phyloP scores from a whole-genome alignment of 2,329 filamentous ascomycete genomes.

The Fusarium mundagurra region DNA sequence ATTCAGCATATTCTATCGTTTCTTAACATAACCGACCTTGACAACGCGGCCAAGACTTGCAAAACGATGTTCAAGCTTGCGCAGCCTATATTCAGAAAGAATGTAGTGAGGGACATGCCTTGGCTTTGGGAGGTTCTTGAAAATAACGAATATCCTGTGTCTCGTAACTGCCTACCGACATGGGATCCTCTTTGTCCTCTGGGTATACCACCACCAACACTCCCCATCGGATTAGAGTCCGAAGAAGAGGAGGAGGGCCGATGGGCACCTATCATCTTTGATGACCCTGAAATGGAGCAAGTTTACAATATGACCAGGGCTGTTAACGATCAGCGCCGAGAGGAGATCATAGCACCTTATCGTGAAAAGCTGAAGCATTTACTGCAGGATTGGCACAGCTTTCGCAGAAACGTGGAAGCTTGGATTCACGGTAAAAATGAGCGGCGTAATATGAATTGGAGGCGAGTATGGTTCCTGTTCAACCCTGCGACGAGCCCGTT shows the following conservation, averaged over 20 bases:
- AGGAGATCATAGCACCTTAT: neutral
- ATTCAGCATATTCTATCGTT: neutral
- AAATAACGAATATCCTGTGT: neutral
- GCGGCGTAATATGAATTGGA: neutral
- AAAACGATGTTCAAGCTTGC: neutral
- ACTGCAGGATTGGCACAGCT: neutral
- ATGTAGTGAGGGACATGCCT: accelerated
- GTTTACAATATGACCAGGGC: neutral
- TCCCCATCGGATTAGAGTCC: neutral
- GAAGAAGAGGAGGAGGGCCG: neutral
- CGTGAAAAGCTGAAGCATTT: accelerated
- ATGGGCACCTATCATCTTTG: neutral
- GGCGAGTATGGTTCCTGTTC: neutral
- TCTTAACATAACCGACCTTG: accelerated
- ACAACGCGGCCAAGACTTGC: neutral
- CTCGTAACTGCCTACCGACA: neutral
- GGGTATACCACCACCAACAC: neutral
- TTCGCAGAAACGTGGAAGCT: neutral
- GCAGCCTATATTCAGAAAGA: neutral
- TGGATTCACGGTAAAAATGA: neutral
- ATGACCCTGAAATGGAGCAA: neutral
- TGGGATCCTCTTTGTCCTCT: conserved; percentile 8
- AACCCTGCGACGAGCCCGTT: neutral
- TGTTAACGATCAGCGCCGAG: neutral
- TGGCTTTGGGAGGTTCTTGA: neutral